Base-by-base conservation (phyloP, 352 stramenopile species). In the Globisporangium sylvaticum region DNA sequence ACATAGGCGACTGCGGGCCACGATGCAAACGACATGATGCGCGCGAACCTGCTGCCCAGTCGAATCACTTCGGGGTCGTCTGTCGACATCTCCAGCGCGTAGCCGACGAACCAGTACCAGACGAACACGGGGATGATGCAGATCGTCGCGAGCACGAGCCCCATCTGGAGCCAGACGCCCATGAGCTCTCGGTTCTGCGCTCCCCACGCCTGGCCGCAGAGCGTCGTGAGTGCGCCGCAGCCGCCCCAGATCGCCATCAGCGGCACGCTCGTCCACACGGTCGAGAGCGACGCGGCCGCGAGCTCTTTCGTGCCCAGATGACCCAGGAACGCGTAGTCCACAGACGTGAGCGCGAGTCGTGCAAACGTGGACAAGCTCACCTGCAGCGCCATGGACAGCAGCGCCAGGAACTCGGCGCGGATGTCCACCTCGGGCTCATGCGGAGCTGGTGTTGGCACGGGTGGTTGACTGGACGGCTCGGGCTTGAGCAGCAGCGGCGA, bases 311-410 rank as follows among this genome's bases (percentile, higher is more conserved):
- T 88, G 56, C 82, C 84, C 25, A 92, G 50, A 29, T 94, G 84
- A 2, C 86, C 86, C 29, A 94, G 71, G 58, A 92, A 94, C 27
- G 84, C 86, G 58, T 76, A 88, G 78, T 94, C 85, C 24, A 94
- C 83, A 0, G 85, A 91, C 62, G 79, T 87, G 62, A 94, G 76
- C 37, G 80, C 83, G 64, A 94, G 89, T 0, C 86, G 80, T 25
- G 83, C 86, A 64, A 91, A 88, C 0, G 83, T 94, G 2, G 86
- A 85, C 24, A 94, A 72, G 53, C 78, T 89, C 27, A 94, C 86
- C 67, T 94, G 86, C 66, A 92, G 69, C 48, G 86, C 86, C 82
- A 94, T 92, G 34, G 34, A 42, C 34, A 73, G 74, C 48, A 94
- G 76, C 58, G 78, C 65, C 60, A 73, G 68, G 65, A 94, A 87